phyloP scores from a whole-genome alignment of 441 rosid genomes.

The Pelargonium cotyledonis region DNA sequence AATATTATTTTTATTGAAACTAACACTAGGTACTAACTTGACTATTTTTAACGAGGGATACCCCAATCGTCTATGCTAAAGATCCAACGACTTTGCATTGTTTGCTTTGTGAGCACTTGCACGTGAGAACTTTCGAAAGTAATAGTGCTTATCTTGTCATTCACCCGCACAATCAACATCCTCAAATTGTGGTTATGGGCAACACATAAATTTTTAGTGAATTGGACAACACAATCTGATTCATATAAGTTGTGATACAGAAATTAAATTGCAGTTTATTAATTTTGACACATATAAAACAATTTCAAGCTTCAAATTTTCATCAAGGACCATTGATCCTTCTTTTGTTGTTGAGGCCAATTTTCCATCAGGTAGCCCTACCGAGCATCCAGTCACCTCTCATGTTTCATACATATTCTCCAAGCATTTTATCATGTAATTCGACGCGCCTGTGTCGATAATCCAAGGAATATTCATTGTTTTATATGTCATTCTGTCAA shows the following conservation, averaged over 20 bases:
- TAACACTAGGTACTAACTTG: background rate
- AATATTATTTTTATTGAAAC: background rate
- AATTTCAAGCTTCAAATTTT: background rate
- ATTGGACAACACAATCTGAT: background rate
- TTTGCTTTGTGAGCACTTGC: background rate
- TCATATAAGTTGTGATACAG: background rate
- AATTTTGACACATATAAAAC: slow-evolving; percentile 15
- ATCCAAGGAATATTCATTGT: too few species aligned
- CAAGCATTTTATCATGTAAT: too few species aligned
- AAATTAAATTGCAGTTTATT: slow-evolving; percentile 20
- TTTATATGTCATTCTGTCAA: too few species aligned
- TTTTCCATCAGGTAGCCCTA: background rate
- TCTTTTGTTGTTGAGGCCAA: background rate
- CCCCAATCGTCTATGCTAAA: slow-evolving; percentile 10
- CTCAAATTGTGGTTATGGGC: slow-evolving; percentile 13
- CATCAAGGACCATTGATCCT: background rate
- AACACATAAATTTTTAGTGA: slow-evolving; percentile 10
- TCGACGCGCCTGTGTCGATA: too few species aligned
- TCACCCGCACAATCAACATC: slow-evolving; percentile 18
- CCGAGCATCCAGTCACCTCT: background rate
- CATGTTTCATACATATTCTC: too few species aligned
- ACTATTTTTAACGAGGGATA: background rate
- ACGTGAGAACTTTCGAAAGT: background rate
- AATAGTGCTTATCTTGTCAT: background rate
- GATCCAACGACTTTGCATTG: background rate